Percentiles rank a stretch among this genome's conserved stretches.
phyloP scores from a whole-genome alignment of 2,329 filamentous ascomycete species.

The Sarocladium kiliense region DNA sequence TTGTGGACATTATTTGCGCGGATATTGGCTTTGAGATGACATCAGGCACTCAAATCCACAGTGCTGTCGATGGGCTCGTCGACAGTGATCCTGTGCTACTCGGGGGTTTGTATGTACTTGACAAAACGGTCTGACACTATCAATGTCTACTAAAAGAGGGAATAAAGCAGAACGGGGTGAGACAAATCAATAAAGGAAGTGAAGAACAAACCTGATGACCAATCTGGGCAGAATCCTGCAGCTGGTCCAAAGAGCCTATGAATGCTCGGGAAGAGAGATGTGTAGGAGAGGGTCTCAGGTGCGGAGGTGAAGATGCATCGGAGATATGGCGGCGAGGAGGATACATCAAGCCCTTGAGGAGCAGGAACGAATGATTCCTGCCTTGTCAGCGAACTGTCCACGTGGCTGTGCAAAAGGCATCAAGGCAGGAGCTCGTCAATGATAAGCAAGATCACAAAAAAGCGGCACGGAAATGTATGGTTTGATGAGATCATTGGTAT shows the following conservation, averaged over 20 bases:
- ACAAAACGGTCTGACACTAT: too few species aligned
- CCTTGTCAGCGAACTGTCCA: neutral
- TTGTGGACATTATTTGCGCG: neutral
- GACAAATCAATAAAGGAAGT: neutral
- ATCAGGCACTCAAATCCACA: too few species aligned
- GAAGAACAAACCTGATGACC: constrained; percentile 3
- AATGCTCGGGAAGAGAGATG: neutral
- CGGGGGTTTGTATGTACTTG: too few species aligned
- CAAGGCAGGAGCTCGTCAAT: neutral
- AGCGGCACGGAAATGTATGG: too few species aligned
- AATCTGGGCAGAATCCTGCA: neutral
- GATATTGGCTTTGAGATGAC: neutral
- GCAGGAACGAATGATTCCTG: neutral
- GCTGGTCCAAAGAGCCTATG: neutral
- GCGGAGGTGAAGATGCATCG: constrained; percentile 3
- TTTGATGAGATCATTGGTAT: neutral
- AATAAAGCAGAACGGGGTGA: neutral
- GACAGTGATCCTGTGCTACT: too few species aligned
- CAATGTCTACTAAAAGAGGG: too few species aligned
- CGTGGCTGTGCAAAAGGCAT: neutral
- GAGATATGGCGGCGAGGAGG: neutral
- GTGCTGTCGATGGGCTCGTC: too few species aligned
- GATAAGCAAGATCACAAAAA: neutral
- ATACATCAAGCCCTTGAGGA: neutral
- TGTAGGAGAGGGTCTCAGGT: constrained; percentile 1